Evolutionary conservation across 2,329 filamentous ascomycete genomes (phyloP).

Genomic region (Sarocladium kiliense): DNA sequence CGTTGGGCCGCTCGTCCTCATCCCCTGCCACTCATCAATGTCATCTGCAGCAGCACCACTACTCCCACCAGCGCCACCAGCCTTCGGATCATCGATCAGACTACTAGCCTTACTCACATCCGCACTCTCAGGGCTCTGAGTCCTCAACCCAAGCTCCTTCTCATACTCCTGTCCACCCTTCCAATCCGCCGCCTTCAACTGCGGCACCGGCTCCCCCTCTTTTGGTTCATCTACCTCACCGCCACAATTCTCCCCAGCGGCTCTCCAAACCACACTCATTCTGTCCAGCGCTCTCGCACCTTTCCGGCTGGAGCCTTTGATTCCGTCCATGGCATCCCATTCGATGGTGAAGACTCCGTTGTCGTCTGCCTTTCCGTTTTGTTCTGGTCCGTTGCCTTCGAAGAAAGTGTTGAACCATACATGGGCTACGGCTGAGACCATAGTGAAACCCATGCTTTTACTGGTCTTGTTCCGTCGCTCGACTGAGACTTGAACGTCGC

Average conservation of each 20-base stretch:
- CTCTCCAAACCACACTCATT: constrained; percentile 79
- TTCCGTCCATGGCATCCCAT: constrained; percentile 77
- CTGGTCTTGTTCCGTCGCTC: constrained; percentile 78
- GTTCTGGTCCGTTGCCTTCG: constrained; percentile 72
- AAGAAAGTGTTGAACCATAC: constrained; percentile 98
- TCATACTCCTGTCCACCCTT: constrained; percentile 51
- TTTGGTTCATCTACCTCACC: constrained; percentile 54
- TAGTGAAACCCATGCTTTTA: constrained; percentile 73
- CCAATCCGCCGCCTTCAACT: constrained; percentile 71
- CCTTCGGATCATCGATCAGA: constrained; percentile 25
- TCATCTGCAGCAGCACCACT: constrained; percentile 12
- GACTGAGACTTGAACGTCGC: constrained; percentile 85
- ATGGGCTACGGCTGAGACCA: constrained; percentile 90
- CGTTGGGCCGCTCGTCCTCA: constrained; percentile 30
- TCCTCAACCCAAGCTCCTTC: constrained; percentile 64
- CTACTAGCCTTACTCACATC: constrained; percentile 71
- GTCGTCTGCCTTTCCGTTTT: constrained; percentile 58
- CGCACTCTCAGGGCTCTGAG: constrained; percentile 58
- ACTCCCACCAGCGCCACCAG: constrained; percentile 12
- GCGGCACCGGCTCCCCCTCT: constrained; percentile 62
- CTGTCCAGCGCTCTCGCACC: constrained; percentile 77
- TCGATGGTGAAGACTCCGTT: constrained; percentile 58
- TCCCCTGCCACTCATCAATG: constrained; percentile 21
- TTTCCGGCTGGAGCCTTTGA: constrained; percentile 82
- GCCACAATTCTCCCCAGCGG: constrained; percentile 21